Conservation (phyloP, 345 rosid genomes). For the Hibiscus tridactylites region DNA sequence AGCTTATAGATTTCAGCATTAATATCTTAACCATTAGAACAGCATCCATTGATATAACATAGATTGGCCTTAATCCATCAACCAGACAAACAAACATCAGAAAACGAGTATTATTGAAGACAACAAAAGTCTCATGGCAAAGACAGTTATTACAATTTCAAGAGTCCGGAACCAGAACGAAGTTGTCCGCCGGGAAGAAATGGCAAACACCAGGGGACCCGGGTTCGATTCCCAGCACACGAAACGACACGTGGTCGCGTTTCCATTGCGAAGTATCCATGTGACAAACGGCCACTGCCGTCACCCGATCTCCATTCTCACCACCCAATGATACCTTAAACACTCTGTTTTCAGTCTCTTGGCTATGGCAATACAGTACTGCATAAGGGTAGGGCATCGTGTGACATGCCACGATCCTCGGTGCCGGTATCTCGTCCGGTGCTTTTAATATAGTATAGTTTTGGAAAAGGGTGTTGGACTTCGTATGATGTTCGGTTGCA, state of each 20-base stretch:
- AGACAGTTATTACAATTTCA: background rate
- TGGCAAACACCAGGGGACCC: too few species aligned
- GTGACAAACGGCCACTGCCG: constrained; percentile 22
- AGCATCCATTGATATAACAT: background rate
- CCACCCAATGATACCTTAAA: constrained; percentile 26
- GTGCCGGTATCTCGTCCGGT: constrained; percentile 24
- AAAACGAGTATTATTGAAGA: background rate
- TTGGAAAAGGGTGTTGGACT: constrained; percentile 12
- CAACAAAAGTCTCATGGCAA: background rate
- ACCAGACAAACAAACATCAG: background rate
- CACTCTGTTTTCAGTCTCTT: constrained; percentile 19
- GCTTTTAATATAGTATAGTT: constrained; percentile 26
- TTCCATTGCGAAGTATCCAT: too few species aligned
- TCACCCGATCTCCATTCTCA: constrained; percentile 29
- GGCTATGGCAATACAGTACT: constrained; percentile 39
- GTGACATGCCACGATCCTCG: constrained; percentile 35
- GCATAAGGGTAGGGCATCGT: constrained; percentile 30
- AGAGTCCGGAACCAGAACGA: background rate
- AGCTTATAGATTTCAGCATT: too few species aligned
- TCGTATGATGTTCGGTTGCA: constrained; percentile 19
- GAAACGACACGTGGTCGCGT: too few species aligned
- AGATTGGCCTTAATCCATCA: background rate
- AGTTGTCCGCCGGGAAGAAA: too few species aligned
- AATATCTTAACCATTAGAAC: too few species aligned
- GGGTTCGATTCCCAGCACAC: too few species aligned